Percentiles rank a stretch among this genome's conserved stretches.
These are phyloP conservation scores for Phytophthora quininea DNA, from an alignment of 352 stramenopile species.

Conservation along the genomic window DNA sequence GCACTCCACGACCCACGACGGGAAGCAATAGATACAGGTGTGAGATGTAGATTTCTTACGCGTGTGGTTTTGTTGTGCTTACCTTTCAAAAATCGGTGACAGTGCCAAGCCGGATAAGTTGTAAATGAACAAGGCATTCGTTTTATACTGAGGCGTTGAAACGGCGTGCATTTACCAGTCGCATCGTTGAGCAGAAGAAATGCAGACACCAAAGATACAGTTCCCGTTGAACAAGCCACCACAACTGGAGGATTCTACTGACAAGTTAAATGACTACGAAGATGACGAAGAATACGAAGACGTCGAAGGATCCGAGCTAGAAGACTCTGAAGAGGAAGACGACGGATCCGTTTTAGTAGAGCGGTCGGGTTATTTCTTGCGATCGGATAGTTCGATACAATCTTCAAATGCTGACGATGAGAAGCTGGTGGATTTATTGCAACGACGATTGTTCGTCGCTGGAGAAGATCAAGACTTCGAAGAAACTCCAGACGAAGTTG, in stretches of 20 bases:
- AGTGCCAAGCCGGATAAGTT: background rate
- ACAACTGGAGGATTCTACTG: conserved; percentile 12
- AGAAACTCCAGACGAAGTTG: background rate
- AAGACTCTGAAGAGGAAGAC: conserved; percentile 4
- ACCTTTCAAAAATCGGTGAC: conserved; percentile 9
- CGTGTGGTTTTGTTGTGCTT: background rate
- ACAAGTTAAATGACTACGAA: conserved; percentile 31
- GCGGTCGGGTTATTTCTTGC: conserved; percentile 23
- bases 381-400: background rate
- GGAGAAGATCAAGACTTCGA: background rate
- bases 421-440: conserved; percentile 23
- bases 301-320: conserved; percentile 15
- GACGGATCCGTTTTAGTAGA: conserved; percentile 11
- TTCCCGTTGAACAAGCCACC: conserved; percentile 23
- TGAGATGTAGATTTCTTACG: conserved; percentile 9
- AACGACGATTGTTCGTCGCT: conserved; percentile 14
- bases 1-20: conserved; percentile 16
- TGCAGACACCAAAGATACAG: conserved; percentile 10
- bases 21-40: conserved; percentile 5
- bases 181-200: no score
- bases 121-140: background rate
- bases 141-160: conserved; percentile 11
- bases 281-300: conserved; percentile 30
- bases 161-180: conserved; percentile 4
- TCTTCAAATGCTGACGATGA: conserved; percentile 16